A percentile compares a stretch with the other conserved stretches of the same genome.
Conservation (phyloP, 2,329 filamentous ascomycete species). For the Microascus cirrosus region DNA sequence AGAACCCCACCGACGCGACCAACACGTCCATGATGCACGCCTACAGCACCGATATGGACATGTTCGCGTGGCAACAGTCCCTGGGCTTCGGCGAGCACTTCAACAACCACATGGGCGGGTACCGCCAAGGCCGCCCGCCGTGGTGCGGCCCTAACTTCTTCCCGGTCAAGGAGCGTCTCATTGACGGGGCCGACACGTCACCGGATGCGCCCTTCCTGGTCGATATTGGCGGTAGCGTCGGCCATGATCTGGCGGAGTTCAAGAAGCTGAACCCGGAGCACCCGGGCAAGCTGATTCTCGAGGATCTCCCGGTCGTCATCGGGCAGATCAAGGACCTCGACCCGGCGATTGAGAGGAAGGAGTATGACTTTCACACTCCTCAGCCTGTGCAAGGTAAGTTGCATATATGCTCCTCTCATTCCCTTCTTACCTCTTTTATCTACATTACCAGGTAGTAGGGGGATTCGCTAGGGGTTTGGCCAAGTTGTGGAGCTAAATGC, state of each 20-base stretch:
- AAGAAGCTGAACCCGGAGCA: constrained; percentile 14
- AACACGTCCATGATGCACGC: constrained; percentile 19
- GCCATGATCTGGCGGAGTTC: constrained; percentile 22
- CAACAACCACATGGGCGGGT: constrained; percentile 23
- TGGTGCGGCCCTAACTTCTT: constrained; percentile 24
- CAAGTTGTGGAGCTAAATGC: neutral
- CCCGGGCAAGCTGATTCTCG: constrained; percentile 31
- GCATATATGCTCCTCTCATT: neutral
- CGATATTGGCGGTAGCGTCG: constrained; percentile 22
- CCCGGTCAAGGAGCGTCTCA: constrained; percentile 18
- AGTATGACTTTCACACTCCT: constrained; percentile 17
- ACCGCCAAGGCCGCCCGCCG: constrained; percentile 18
- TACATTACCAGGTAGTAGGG: no score
- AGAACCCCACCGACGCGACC: constrained; percentile 15
- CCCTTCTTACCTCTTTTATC: no score
- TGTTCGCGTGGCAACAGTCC: constrained; percentile 20
- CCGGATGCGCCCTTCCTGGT: constrained; percentile 17
- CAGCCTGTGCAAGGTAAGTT: constrained; percentile 15
- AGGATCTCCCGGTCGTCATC: constrained; percentile 33
- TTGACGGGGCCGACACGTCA: constrained; percentile 15
- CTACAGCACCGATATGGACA: constrained; percentile 19
- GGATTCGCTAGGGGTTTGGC: no score
- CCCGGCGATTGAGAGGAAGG: constrained; percentile 18
- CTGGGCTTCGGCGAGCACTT: constrained; percentile 19
- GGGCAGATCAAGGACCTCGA: constrained; percentile 18